Conservation (phyloP, 768 basidiomycete genomes). For the Mycena galopus region DNA sequence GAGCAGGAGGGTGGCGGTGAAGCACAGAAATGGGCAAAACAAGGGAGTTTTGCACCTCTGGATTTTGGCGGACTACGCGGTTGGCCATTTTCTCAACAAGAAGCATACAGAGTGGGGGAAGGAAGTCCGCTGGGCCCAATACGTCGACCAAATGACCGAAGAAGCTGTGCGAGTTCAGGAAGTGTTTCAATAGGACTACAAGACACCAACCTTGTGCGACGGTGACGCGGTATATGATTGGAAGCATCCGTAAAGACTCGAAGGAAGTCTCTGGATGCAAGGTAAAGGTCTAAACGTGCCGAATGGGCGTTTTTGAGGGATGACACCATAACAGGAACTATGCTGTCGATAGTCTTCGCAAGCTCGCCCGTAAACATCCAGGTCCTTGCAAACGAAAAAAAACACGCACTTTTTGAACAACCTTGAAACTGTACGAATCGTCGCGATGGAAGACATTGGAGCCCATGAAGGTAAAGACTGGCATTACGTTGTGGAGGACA, state of each 20-base stretch:
- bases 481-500: constrained; percentile 95
- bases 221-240: constrained; percentile 92
- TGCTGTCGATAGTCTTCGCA: constrained; percentile 87
- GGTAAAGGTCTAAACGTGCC: constrained; percentile 70
- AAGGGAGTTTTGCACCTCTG: constrained; percentile 71
- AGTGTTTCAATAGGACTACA: constrained; percentile 4
- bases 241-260: constrained; percentile 95
- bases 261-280: constrained; percentile 84
- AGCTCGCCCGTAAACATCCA: constrained; percentile 8
- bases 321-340: constrained; percentile 92
- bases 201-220: constrained; percentile 81
- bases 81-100: constrained; percentile 84
- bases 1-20: constrained; percentile 61
- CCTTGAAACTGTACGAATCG: constrained; percentile 94
- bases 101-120: constrained; percentile 86
- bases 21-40: constrained; percentile 76
- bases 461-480: constrained; percentile 99
- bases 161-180: constrained; percentile 66
- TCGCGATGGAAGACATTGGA: constrained; percentile 98
- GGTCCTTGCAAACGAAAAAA: not conserved
- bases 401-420: constrained; percentile 85
- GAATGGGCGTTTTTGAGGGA: constrained; percentile 75
- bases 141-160: constrained; percentile 89
- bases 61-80: constrained; percentile 72
- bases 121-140: constrained; percentile 83